Base-by-base conservation (phyloP, 163 green algal species). In the Volvox carteri region DNA sequence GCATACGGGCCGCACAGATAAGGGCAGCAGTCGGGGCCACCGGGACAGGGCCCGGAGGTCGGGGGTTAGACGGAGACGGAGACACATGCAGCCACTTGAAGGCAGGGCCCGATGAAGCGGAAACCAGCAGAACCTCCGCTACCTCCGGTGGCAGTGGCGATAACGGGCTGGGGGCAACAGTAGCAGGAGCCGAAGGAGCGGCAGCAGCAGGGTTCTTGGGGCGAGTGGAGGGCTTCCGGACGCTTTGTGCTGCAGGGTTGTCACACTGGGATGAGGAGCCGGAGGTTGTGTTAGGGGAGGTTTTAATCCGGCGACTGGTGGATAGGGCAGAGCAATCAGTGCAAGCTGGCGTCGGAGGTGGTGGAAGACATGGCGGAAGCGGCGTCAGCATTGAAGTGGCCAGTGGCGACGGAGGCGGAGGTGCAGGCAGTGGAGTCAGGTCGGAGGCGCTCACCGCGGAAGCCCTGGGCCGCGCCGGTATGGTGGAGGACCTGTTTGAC, bases 401-500 rank as follows among this genome's bases (percentile, higher is more conserved):
- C 58, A 9, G 58, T 23, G 65, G 65, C 5, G 65, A 44, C 58
- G 58, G 58, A n/a, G 58, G 65, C 7, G 65, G n/a, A 46, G 65
- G 65, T 16, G 65, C 7, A n/a, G 65, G 65, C 9, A 23, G 58
- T 68, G 58, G 58, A 11, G 58, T 18, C 58, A 23, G 14, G 58
- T 14, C 48, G 48, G 14, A 23, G 48, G 48, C 48, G 41, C 2
- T 39, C 21, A 58, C 41, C 19, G 70, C 41, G 12, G 35, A 11
- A 7, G 41, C 4, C 1, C 46, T 83, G 46, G 74, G 44, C 6
- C 37, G 44, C 1, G 74, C 1, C 18, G 74, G 74, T 7, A 68
- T 83, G 74, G n/a, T 83, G 74, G 74, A 83, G 74, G 74, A 83
- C 74, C 21, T 83, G 74, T 83, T 83, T 39, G n/a, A n/a, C n/a